Evolutionary conservation across 768 basidiomycete species (phyloP).

Genomic region (Mycena leptocephala): DNA sequence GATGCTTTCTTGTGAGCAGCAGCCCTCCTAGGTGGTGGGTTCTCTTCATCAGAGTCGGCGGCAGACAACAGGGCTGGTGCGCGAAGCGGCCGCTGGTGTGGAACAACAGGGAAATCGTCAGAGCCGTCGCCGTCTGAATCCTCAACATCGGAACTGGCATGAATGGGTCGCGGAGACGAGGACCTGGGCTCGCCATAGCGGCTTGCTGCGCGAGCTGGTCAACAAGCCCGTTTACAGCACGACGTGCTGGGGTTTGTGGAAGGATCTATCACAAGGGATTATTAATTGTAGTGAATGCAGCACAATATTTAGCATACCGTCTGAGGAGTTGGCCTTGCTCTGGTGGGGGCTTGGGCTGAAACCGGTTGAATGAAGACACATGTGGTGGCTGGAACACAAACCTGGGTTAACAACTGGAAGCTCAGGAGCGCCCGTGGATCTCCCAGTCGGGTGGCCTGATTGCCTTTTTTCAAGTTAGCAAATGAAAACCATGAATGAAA

Average conservation of each 20-base stretch:
- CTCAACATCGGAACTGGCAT: conserved; percentile 14
- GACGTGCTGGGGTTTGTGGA: conserved; percentile 4
- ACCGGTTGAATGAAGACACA: neutral
- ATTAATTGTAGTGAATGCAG: conserved; percentile 1
- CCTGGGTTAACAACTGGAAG: conserved; percentile 1
- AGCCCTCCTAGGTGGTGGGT: conserved; percentile 2
- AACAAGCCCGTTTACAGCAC: conserved; percentile 3
- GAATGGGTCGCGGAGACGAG: conserved; percentile 2
- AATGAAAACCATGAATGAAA: conserved; percentile 1
- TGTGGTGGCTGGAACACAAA: neutral
- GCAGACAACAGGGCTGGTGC: neutral
- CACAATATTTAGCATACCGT: neutral
- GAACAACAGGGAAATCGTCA: neutral
- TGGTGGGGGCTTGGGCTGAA: neutral
- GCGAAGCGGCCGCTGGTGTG: neutral
- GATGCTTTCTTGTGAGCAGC: neutral
- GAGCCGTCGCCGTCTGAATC: neutral
- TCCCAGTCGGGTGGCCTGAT: neutral
- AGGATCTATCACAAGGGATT: conserved; percentile 5
- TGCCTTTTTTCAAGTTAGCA: conserved; percentile 2
- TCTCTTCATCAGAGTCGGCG: conserved; percentile 1
- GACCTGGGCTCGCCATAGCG: conserved; percentile 15
- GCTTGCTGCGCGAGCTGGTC: neutral
- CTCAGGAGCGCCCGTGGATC: neutral
- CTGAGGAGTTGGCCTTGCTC: neutral